A percentile compares a stretch with the other conserved stretches of the same genome.
Evolutionary conservation across 1,284 basidiomycete species (phyloP).

Genomic region (Ustilago curta): DNA sequence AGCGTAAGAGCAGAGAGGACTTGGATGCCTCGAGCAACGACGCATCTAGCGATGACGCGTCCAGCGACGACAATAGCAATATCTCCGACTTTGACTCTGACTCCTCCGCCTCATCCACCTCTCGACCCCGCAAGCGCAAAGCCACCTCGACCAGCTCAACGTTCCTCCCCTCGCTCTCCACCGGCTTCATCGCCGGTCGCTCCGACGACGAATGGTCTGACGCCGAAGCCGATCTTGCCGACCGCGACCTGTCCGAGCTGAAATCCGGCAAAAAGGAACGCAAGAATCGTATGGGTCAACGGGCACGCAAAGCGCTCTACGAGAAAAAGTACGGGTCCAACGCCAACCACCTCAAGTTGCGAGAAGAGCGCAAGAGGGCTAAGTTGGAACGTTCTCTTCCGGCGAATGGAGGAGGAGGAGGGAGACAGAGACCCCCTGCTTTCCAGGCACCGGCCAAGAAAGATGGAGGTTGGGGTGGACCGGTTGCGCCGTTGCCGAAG

Average conservation of each 20-base stretch:
- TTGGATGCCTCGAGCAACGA: constrained; percentile 20
- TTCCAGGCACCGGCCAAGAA: constrained; percentile 36
- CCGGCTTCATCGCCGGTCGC: constrained; percentile 81
- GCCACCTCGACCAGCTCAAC: constrained; percentile 73
- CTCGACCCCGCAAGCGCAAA: constrained; percentile 10
- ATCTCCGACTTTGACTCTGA: constrained; percentile 22
- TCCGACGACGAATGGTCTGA: constrained; percentile 80
- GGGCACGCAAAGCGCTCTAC: constrained; percentile 94
- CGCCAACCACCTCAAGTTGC: constrained; percentile 81
- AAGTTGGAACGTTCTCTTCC: constrained; percentile 11
- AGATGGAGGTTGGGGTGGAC: constrained; percentile 43
- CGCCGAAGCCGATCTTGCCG: constrained; percentile 76
- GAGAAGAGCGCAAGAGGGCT: constrained; percentile 35
- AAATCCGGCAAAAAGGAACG: constrained; percentile 69
- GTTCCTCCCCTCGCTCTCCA: constrained; percentile 87
- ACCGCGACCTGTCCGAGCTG: constrained; percentile 71
- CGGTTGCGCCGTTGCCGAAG: constrained; percentile 34
- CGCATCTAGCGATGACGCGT: constrained; percentile 64
- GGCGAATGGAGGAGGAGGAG: constrained; percentile 13
- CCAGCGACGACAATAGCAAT: constrained; percentile 52
- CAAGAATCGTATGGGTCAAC: constrained; percentile 91
- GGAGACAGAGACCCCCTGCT: constrained; percentile 28
- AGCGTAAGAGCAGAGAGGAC: not conserved
- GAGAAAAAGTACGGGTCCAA: constrained; percentile 93
- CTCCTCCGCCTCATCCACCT: constrained; percentile 10